Evolutionary conservation across 768 basidiomycete genomes (phyloP).

Genomic region (Chlorophyllum brunneum): DNA sequence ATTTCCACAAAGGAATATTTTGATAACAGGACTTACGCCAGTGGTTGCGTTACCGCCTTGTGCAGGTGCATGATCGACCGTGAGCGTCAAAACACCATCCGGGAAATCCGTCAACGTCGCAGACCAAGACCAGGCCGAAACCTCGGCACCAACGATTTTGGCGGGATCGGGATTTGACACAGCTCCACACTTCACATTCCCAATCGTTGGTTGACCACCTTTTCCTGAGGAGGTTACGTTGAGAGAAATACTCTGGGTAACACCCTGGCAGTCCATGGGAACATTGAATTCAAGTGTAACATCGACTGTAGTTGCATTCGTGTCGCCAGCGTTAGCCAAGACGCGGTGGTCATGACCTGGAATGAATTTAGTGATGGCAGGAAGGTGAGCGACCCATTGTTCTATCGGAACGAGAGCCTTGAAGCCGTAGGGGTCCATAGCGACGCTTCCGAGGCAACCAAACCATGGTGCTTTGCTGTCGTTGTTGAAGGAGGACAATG

Average conservation of each 20-base stretch:
- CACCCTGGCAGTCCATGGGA: conserved; percentile 67
- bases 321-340: conserved; percentile 36
- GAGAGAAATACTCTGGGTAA: conserved; percentile 61
- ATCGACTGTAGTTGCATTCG: conserved; percentile 55
- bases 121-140: conserved; percentile 69
- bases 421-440: conserved; percentile 73
- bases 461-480: conserved; percentile 58
- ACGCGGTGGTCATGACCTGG: conserved; percentile 89
- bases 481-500: conserved; percentile 57
- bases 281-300: conserved; percentile 78
- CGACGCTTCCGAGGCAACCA: conserved; percentile 68
- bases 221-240: conserved; percentile 68
- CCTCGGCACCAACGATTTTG: conserved; percentile 47
- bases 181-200: conserved; percentile 41
- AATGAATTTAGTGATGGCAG: conserved; percentile 71
- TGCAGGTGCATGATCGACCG: conserved; percentile 48
- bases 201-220: conserved; percentile 52
- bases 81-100: conserved; percentile 80
- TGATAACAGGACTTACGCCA: conserved; percentile 40
- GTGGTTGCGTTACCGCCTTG: conserved; percentile 41
- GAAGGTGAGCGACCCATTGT: conserved; percentile 69
- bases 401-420: conserved; percentile 70
- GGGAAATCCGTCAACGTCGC: conserved; percentile 71
- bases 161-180: conserved; percentile 48
- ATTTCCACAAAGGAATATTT: not conserved